Percentiles rank a stretch among this genome's conserved stretches.
phyloP scores from a whole-genome alignment of 192 early-diverging fungal species.

The Cetraspora pellucida region DNA sequence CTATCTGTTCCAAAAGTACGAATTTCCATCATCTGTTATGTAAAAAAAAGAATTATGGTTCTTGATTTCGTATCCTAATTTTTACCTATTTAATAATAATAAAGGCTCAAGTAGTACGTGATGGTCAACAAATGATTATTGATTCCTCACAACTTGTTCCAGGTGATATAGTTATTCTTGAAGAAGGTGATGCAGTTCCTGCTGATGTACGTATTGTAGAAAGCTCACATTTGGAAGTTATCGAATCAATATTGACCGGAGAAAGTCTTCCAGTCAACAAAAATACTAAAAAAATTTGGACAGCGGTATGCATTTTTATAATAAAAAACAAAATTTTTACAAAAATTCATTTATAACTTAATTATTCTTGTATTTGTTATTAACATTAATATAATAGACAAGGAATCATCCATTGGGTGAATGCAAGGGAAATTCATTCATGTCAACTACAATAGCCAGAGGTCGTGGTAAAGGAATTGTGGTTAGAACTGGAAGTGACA shows the following conservation, averaged over 20 bases:
- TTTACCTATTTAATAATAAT: too few species aligned
- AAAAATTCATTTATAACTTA: too few species aligned
- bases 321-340: not conserved
- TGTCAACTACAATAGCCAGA: constrained; percentile 89
- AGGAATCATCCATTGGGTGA: constrained; percentile 77
- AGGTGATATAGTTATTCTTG: constrained; percentile 80
- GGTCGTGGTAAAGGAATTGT: constrained; percentile 93
- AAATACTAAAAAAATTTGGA: constrained; percentile 65
- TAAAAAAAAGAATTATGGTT: not conserved
- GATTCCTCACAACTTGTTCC: constrained; percentile 74
- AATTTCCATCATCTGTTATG: not conserved
- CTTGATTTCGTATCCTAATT: not conserved
- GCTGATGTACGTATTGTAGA: constrained; percentile 77
- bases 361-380: not conserved
- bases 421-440: constrained; percentile 96
- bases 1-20: constrained; percentile 58
- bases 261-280: constrained; percentile 74
- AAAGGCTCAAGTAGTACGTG: constrained; percentile 72
- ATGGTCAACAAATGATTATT: constrained; percentile 62
- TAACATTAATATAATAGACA: constrained; percentile 44
- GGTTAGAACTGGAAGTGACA: constrained; percentile 80
- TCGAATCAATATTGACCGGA: constrained; percentile 85
- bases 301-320: constrained; percentile 48
- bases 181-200: constrained; percentile 81
- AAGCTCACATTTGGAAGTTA: constrained; percentile 74